Evolutionary conservation across 192 early-diverging fungal species (phyloP).

Genomic region (Podochytrium sp.): DNA sequence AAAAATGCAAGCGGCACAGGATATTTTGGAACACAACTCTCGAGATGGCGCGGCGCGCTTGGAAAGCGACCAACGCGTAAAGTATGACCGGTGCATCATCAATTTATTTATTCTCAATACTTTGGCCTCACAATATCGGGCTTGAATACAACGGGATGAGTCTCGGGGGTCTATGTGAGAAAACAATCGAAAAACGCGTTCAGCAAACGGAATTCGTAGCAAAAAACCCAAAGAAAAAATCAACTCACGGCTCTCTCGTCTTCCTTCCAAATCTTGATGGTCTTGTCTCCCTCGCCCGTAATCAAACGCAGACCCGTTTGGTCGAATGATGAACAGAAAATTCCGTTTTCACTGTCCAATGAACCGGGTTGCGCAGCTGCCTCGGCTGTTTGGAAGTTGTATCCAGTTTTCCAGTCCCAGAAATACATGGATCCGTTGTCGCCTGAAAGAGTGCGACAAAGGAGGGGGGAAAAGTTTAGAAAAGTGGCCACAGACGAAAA

Average conservation of each 20-base stretch:
- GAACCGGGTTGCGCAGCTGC: slow-evolving; percentile 94
- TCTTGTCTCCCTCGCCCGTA: slow-evolving; percentile 98
- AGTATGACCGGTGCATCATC: neutral
- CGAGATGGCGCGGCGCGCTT: too few species aligned
- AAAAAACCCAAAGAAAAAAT: too few species aligned
- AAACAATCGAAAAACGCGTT: too few species aligned
- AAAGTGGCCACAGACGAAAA: too few species aligned
- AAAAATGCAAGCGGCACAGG: too few species aligned
- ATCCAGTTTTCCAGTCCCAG: slow-evolving; percentile 95
- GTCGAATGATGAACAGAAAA: slow-evolving; percentile 96
- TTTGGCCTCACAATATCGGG: slow-evolving; percentile 33
- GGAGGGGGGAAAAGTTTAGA: neutral
- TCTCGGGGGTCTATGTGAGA: slow-evolving; percentile 44
- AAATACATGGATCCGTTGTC: slow-evolving; percentile 98
- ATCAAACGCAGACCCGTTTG: slow-evolving; percentile 91
- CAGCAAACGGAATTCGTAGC: too few species aligned
- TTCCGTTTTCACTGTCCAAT: slow-evolving; percentile 91
- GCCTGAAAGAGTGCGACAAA: slow-evolving; percentile 45
- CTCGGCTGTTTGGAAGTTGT: slow-evolving; percentile 91
- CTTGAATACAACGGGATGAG: slow-evolving; percentile 53
- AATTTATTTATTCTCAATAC: slow-evolving; percentile 9
- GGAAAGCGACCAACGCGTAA: too few species aligned
- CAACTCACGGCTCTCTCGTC: slow-evolving; percentile 72
- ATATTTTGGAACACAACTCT: too few species aligned
- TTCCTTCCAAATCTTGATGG: slow-evolving; percentile 97